Conservation (phyloP, 2,329 filamentous ascomycete genomes). For the Exserohilum rostratum region DNA sequence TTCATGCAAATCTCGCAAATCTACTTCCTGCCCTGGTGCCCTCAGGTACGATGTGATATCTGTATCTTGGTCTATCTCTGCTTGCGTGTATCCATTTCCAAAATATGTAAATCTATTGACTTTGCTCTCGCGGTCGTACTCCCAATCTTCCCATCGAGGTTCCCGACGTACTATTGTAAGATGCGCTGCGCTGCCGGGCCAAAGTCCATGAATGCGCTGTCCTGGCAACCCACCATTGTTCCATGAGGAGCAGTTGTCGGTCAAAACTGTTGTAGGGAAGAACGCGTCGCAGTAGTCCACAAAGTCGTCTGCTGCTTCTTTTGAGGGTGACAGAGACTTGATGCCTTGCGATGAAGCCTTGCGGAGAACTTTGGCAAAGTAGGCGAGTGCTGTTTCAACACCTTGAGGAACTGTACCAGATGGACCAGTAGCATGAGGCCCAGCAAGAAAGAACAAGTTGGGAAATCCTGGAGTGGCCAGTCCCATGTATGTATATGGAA, state of each 20-base stretch:
- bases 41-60: constrained; percentile 70
- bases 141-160: constrained; percentile 65
- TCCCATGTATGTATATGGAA: constrained; percentile 72
- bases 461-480: constrained; percentile 69
- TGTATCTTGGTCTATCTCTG: constrained; percentile 61
- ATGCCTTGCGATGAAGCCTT: constrained; percentile 72
- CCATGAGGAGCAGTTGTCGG: constrained; percentile 72
- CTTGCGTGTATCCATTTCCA: constrained; percentile 69
- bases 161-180: constrained; percentile 63
- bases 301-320: constrained; percentile 68
- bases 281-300: constrained; percentile 62
- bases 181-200: constrained; percentile 71
- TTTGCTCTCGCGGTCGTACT: constrained; percentile 56
- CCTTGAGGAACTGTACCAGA: constrained; percentile 71
- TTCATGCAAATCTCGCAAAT: constrained; percentile 69
- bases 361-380: constrained; percentile 69
- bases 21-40: constrained; percentile 58
- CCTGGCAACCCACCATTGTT: constrained; percentile 68
- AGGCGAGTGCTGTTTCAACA: constrained; percentile 69
- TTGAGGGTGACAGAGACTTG: constrained; percentile 63
- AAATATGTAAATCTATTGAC: constrained; percentile 66
- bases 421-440: constrained; percentile 48
- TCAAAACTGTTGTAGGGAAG: constrained; percentile 58
- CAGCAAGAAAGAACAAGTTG: constrained; percentile 69
- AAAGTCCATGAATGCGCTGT: constrained; percentile 69